These are phyloP conservation scores for Primulina tabacum DNA, from an alignment of 257 asterid species.

Conservation along the genomic window DNA sequence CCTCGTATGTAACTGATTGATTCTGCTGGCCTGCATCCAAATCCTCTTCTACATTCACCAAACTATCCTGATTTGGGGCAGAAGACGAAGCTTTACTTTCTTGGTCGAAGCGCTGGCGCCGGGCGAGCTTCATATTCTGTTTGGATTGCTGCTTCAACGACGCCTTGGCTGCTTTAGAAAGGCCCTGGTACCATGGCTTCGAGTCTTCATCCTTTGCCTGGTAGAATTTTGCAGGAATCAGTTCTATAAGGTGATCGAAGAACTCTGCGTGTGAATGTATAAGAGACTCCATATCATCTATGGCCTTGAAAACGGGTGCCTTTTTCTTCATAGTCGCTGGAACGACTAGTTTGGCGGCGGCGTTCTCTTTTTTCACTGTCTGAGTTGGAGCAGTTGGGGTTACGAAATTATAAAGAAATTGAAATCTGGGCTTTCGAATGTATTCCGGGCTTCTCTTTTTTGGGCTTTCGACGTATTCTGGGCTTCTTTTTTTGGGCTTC, in stretches of 20 bases:
- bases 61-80: conserved; percentile 13
- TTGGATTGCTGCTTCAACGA: conserved; percentile 59
- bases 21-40: conserved; percentile 23
- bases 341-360: neutral
- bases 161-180: conserved; percentile 75
- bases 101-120: conserved; percentile 83
- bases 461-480: neutral
- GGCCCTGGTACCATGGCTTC: conserved; percentile 75
- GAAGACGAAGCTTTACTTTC: conserved; percentile 47
- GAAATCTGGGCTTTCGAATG: neutral
- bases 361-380: neutral
- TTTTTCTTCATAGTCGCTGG: neutral
- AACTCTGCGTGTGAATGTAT: conserved; percentile 49
- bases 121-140: conserved; percentile 59
- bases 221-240: conserved; percentile 79
- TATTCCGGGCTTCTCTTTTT: too few species aligned
- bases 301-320: neutral
- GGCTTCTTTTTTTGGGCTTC: too few species aligned
- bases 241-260: conserved; percentile 59
- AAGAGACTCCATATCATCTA: conserved; percentile 36
- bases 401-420: too few species aligned
- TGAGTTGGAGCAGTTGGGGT: neutral
- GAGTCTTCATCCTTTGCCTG: conserved; percentile 67
- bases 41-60: conserved; percentile 33
- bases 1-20: conserved; percentile 69